Evolutionary conservation across 2,329 filamentous ascomycete genomes (phyloP).

Genomic region (Amphichorda felina): DNA sequence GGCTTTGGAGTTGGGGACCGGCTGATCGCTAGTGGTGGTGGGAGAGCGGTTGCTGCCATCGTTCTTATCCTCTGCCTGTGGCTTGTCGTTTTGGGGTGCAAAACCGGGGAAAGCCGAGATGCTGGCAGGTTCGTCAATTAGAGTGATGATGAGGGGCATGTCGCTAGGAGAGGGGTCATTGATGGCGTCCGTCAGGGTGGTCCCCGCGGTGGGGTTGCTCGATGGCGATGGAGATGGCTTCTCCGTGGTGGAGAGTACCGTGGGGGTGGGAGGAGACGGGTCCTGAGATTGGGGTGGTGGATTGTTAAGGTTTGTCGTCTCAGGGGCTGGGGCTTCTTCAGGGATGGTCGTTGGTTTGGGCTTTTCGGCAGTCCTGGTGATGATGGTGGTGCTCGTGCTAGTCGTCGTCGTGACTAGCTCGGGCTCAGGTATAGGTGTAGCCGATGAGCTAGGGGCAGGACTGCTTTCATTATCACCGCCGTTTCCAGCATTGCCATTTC

Average conservation of each 20-base stretch:
- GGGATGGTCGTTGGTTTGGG: background rate
- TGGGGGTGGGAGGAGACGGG: background rate
- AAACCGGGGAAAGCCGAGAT: background rate
- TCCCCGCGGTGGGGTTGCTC: background rate
- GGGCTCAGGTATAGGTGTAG: background rate
- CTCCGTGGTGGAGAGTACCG: background rate
- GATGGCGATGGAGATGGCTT: background rate
- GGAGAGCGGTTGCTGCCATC: conserved; percentile 4
- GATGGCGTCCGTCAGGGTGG: conserved; percentile 1
- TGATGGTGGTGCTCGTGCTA: conserved; percentile 1
- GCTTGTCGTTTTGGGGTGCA: too few species aligned
- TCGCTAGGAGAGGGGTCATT: conserved; percentile 2
- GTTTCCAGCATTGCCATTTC: conserved; percentile 2
- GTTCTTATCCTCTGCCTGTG: conserved; percentile 4
- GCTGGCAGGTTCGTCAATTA: background rate
- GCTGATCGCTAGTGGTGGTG: background rate
- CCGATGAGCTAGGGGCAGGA: conserved; percentile 1
- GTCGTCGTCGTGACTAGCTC: conserved; percentile 2
- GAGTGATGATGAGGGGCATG: conserved; percentile 10
- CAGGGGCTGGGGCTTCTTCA: background rate
- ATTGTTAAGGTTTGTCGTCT: background rate
- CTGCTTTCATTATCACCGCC: conserved; percentile 5
- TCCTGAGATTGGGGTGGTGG: background rate
- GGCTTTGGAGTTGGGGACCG: conserved; percentile 9
- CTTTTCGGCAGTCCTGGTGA: conserved; percentile 2